Base-by-base conservation (phyloP, 2,329 filamentous ascomycete species). In the Monilinia laxa region DNA sequence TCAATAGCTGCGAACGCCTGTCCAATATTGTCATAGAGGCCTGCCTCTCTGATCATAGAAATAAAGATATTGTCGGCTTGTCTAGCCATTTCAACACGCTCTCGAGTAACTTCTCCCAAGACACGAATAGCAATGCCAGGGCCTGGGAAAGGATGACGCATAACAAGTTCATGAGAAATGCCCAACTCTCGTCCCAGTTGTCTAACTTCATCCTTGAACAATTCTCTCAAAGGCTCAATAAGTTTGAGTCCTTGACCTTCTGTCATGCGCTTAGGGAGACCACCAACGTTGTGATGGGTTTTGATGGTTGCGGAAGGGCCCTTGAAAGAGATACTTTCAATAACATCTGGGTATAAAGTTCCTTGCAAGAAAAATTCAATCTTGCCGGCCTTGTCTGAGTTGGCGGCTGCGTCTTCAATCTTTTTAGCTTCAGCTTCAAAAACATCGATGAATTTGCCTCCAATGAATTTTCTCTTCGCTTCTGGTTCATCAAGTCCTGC, bases 391-490 rank as follows among this genome's bases (percentile, higher is more conserved):
- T 84, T 82, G 1, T 83, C 78, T 0, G 89, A 88, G 75, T 89
- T 82, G 70, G 87, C 85, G 0, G 90, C 90, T 38, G 83, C 87
- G 65, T 85, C 85, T 70, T 92, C 91, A 58, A 96, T 93, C 72
- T 86, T 83, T 73, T 85, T 84, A 35, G 91, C 93, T 76, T 93
- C 89, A 68, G 88, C 82, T 78, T 97, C 89, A 78, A 97, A 97
- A 38, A 96, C 80, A 72, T 93, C 90, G 71, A 93, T 92, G 77
- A 93, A 91, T 28, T 83, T 84, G 70, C 83, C 85, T 66, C 93
- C 93, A 69, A 97, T 97, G 73, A 97, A 88, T 80, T 96, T 97
- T 65, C 93, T 85, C 84, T 97, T 97, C 76, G 85, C 85, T 79
- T 98, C 93, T 0, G 94, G 93, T 66, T 91, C 92, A 0, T 80